Evolutionary conservation across 257 asterid genomes (phyloP).

Genomic region (Jaltomata sinuosa): DNA sequence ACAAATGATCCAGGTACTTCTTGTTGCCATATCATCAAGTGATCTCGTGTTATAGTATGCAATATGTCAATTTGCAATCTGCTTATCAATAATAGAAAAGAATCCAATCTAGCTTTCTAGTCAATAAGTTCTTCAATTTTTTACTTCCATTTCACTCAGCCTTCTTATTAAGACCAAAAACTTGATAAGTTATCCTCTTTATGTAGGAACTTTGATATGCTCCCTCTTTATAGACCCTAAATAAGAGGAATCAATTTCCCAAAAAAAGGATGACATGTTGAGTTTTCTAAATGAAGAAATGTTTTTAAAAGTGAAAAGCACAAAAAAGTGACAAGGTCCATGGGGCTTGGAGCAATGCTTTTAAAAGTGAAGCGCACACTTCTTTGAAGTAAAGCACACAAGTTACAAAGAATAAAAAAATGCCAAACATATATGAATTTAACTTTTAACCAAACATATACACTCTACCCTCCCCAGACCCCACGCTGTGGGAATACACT

Average conservation of each 20-base stretch:
- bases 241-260: background rate
- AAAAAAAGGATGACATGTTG: background rate
- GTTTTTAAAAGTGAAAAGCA: background rate
- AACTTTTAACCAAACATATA: no score
- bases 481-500: no score
- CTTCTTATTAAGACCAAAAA: background rate
- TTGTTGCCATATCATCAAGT: background rate
- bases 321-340: no score
- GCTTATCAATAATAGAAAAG: background rate
- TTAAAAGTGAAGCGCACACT: background rate
- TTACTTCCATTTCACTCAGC: background rate
- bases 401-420: background rate
- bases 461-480: no score
- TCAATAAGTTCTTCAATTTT: background rate
- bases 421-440: background rate
- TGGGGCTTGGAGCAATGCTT: background rate
- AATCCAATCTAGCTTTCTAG: background rate
- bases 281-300: background rate
- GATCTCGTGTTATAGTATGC: background rate
- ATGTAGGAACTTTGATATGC: background rate
- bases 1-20: conserved; percentile 92
- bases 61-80: background rate
- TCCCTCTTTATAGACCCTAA: background rate
- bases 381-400: background rate
- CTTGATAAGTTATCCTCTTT: background rate